Evolutionary conservation across 108 stramenopile species (phyloP).

Genomic region (Cyclotella cryptica): DNA sequence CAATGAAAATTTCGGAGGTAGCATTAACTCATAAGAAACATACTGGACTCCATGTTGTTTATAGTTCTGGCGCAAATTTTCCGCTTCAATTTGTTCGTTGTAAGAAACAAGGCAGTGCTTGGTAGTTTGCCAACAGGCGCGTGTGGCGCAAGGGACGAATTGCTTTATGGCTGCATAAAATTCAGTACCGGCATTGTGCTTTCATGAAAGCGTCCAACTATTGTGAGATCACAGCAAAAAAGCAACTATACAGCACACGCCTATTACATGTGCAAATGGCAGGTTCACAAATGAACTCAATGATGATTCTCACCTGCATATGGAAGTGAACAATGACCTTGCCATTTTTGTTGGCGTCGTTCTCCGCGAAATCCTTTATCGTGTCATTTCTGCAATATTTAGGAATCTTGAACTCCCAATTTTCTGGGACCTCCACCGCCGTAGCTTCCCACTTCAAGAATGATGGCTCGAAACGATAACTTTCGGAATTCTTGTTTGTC

Average conservation of each 20-base stretch:
- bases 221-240: no score
- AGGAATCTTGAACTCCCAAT: constrained; percentile 30
- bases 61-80: constrained; percentile 44
- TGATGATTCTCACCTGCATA: constrained; percentile 14
- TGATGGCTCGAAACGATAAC: constrained; percentile 7
- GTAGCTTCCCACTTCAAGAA: constrained; percentile 22
- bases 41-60: constrained; percentile 43
- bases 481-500: background rate
- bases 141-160: constrained; percentile 42
- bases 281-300: no score
- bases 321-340: constrained; percentile 54
- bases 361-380: background rate
- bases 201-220: no score
- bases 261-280: no score
- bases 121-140: constrained; percentile 37
- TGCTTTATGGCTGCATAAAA: constrained; percentile 19
- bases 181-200: constrained; percentile 51
- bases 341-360: background rate
- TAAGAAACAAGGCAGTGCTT: constrained; percentile 51
- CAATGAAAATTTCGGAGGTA: constrained; percentile 44
- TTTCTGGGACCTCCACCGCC: background rate
- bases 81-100: constrained; percentile 48
- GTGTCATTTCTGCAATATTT: constrained; percentile 24
- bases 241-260: no score
- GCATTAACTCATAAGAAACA: constrained; percentile 50